phyloP scores from a whole-genome alignment of 139 green algal species.

The Chlamydomonas incerta region DNA sequence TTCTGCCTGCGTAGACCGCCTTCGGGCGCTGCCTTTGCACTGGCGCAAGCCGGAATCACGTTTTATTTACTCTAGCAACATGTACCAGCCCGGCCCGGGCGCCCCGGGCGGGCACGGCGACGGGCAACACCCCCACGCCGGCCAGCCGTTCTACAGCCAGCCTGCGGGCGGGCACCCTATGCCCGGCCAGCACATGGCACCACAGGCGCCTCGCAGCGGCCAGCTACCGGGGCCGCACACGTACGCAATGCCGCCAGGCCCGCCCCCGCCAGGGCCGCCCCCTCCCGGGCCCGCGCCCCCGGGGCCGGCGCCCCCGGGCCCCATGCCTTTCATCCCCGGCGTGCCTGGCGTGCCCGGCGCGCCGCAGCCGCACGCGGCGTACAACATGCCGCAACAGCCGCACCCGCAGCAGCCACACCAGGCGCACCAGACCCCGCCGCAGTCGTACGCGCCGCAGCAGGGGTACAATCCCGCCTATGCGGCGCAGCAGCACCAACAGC shows the following conservation, averaged over 20 bases:
- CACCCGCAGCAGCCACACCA: not conserved
- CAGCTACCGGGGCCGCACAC: constrained; percentile 18
- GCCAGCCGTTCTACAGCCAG: constrained; percentile 8
- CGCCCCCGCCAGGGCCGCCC: not conserved
- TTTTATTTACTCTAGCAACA: not conserved
- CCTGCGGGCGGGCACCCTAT: not conserved
- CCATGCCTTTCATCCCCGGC: constrained; percentile 15
- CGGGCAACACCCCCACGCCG: not conserved
- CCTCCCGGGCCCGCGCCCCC: constrained; percentile 14
- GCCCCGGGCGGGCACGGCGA: not conserved
- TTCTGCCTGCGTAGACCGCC: no score
- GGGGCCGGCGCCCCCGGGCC: constrained; percentile 2
- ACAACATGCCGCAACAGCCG: not conserved
- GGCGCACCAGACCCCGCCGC: not conserved
- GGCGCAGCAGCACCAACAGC: not conserved
- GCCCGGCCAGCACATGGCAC: constrained; percentile 7
- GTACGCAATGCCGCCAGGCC: not conserved
- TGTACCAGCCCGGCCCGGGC: constrained; percentile 8
- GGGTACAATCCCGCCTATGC: no score
- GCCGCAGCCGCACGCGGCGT: not conserved
- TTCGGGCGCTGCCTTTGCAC: no score
- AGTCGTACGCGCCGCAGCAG: not conserved
- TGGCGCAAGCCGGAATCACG: no score
- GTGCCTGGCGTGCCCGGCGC: not conserved
- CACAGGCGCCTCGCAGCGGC: not conserved